These are phyloP conservation scores for Quercus lobata DNA, from an alignment of 331 rosid genomes.

Conservation along the genomic window DNA sequence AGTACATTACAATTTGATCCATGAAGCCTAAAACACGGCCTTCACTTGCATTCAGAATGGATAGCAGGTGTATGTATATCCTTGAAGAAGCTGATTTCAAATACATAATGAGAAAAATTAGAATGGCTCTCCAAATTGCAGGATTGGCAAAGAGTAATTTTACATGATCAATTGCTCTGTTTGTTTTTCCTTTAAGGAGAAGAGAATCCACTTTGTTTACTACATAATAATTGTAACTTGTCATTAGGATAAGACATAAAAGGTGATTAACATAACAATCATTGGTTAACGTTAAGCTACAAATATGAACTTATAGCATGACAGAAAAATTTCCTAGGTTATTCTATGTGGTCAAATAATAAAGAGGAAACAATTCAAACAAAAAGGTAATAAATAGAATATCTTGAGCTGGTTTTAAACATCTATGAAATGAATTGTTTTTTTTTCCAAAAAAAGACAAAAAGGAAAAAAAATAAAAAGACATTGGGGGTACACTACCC, in stretches of 20 bases:
- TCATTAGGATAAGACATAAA: too few species aligned
- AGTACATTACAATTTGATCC: too few species aligned
- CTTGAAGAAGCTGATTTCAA: not conserved
- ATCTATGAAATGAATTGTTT: not conserved
- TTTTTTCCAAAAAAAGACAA: not conserved
- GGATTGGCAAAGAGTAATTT: too few species aligned
- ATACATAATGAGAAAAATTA: not conserved
- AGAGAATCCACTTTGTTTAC: too few species aligned
- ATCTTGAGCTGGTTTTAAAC: not conserved
- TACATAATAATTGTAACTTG: too few species aligned
- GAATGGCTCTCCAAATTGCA: not conserved
- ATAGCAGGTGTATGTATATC: not conserved
- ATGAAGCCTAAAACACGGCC: not conserved
- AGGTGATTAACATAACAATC: too few species aligned
- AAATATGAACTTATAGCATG: too few species aligned
- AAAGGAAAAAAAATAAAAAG: not conserved
- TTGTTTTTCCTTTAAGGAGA: too few species aligned
- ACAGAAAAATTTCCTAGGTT: not conserved
- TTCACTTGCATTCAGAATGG: not conserved
- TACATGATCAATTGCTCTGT: too few species aligned
- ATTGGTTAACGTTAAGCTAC: too few species aligned
- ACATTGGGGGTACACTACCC: not conserved
- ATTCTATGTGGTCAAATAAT: not conserved
- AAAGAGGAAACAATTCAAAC: not conserved
- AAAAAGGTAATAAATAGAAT: not conserved